Evolutionary conservation across 2,329 filamentous ascomycete genomes (phyloP), one percentile per base, ranked within the genome.

Genomic region (Penicillium sp.): DNA sequence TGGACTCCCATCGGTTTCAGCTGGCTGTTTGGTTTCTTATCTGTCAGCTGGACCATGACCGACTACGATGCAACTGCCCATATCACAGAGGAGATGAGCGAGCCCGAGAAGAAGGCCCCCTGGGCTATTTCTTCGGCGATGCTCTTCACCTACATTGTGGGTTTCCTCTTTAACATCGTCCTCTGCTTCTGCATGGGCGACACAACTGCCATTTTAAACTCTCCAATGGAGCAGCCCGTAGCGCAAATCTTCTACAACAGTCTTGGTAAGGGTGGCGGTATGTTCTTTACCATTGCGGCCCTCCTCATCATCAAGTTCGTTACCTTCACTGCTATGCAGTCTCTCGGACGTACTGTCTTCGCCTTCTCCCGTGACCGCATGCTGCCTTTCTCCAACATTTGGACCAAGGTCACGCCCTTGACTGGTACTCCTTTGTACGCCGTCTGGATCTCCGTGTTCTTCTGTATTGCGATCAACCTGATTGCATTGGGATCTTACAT

Each of bases 31-130:
- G 83, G 83, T n/a, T 85, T 85, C 66, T 72, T 86, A 26, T 83
- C 81, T 2, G 83, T 84, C 37, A 80, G 79, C 21, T 86, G 83
- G 83, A 85, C 82, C 53, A 85, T 86, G 83, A 85, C 82, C 4
- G 80, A 82, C 63, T 83, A 82, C 66, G 81, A 74, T 48, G 77
- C 77, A 7, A 77, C 76, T 0, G 75, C 76, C 16, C 75, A 77
- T 63, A 83, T 83, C 51, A 78, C 80, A 9, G 82, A 85, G 65
- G 82, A 85, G 62, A 81, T 83, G 56, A 65, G 74, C 60, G 68
- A 83, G 55, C 80, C 81, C 4, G 80, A 81, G 57, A 69, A 78
- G 63, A 81, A 82, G 59, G 81, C 80, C 2, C 80, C 81, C n/a
- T 82, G 80, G 75, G 83, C 83, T 37, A 86, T 86, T 58, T 81